Evolutionary conservation across 2,329 filamentous ascomycete genomes (phyloP), one percentile per base, ranked within the genome.

Genomic region (Paecilomyces niveus): DNA sequence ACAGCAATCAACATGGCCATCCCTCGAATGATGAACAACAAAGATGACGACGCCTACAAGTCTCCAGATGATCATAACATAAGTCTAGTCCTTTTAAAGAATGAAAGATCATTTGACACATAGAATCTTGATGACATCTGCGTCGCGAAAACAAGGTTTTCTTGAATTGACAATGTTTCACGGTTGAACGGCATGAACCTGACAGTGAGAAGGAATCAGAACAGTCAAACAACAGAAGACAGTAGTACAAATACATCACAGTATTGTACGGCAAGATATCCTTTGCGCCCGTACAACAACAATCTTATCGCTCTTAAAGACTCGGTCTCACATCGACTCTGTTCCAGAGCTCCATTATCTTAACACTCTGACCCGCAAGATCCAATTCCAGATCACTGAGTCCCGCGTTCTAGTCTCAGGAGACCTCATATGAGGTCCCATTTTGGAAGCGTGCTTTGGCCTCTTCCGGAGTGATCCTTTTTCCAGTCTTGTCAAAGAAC

Each of bases 401-500:
- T 56, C 33, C 26, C 61, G 3, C 45, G n/a, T 29, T 9, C 31
- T 55, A 18, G 33, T 22, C 26, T 55, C 22, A 45, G 39, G 39
- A 21, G 39, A 18, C 15, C 39, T 45, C 39, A 21, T 45, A 45
- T 3, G 39, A 45, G 9, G n/a, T 8, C 39, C 15, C 15, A 45
- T 21, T 35, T 3, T 59, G 53, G 53, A 65, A 58, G 29, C 61
- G 58, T 45, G 64, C 61, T 58, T 63, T 68, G 15, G 67, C 68
- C 56, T 77, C 72, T 3, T 77, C 72, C 0, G 77, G 71, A 61
- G 75, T 70, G 26, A 82, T 63, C 3, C 70, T 68, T 49, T 78
- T 70, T 1, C 80, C 80, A 1, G 79, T 83, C 67, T 75, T 75
- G 57, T 81, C 78, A 57, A 70, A 76, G 70, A 83, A 83, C 24